Evolutionary conservation across 805 yeast genomes (phyloP), one percentile per base, ranked within the genome.

Genomic region (Zygosaccharomyces kombuchaensis): DNA sequence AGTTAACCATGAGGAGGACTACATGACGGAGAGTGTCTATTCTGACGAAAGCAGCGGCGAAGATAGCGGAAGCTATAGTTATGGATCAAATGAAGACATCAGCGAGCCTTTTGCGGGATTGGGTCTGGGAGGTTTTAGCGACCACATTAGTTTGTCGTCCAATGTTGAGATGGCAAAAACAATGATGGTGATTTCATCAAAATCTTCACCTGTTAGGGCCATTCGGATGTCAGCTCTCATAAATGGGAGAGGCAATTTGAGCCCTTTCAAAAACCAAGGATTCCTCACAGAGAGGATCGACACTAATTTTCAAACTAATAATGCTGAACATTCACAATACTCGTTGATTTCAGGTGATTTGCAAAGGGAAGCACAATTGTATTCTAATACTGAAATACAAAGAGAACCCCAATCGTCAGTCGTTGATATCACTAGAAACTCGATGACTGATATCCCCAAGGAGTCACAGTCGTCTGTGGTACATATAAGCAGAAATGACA

Each of bases 161-260:
- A 36, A 42, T 32, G 41, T 43, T 12, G 40, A 42, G 31, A 43
- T 44, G 10, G 44, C 46, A 8, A 31, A 30, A 19, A 38, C 46
- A 8, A 37, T 45, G 12, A 40, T 40, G 21, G 29, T 43, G 12
- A 14, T 36, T 14, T 40, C 49, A 3, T 27, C 46, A 14, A 46
- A 34, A 35, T 37, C 44, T 14, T 53, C 59, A 1, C 57, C 59
- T 6, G 46, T 46, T 6, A 51, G 45, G 32, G 58, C 60, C 1
- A 55, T 57, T 7, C 46, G 59, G 34, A 50, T 56, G 1, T 57
- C 62, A 10, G 52, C 48, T 36, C 42, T 51, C 14, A 36, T 54
- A 21, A 50, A 42, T 31, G 51, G 48, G 9, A 43, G 39, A 12
- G 41, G 34, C 5, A 38, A 38, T 38, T 16, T 22, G 19, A 38